Base-by-base conservation (phyloP, 2,329 filamentous ascomycete species). In the Plectosphaerella plurivora region DNA sequence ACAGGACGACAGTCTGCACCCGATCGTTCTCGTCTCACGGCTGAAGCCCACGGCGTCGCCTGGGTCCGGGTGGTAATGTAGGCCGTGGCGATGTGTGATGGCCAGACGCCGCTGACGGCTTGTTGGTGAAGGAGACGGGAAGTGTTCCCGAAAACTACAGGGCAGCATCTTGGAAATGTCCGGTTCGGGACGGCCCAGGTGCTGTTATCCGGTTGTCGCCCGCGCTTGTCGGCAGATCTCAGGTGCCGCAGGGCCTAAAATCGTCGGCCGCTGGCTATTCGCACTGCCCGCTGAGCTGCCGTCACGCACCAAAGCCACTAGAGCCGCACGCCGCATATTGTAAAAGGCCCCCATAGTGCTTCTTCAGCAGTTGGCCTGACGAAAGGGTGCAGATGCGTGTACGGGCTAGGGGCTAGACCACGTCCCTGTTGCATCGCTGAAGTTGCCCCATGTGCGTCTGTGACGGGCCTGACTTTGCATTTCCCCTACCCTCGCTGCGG, bases 221-320 rank as follows among this genome's bases (percentile, higher is more conserved):
- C n/a, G 41, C 41, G 41, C n/a, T 44, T 44, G 41, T 44, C 41
- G 41, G 41, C 41, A 44, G 41, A 44, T 44, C 41, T 44, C 41
- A 44, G 16, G n/a, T 20, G 18, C 41, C 18, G 10, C 41, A 44
- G 16, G 41, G n/a, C 15, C 11, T 7, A 44, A 20, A 8, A 44
- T 16, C 18, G n/a, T 44, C 37, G 6, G 10, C n/a, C n/a, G n/a
- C 11, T 20, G 28, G 41, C 15, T 20, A 44, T 44, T 44, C 41
- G 41, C 41, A 44, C 41, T 44, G 41, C 41, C 41, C 16, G 41
- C n/a, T 44, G 41, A 18, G 16, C 41, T 33, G 18, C 41, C 18
- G 18, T 44, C 41, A 18, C 16, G 10, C 41, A 44, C n/a, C 11
- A 39, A 8, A 18, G 5, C 18, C 41, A 44, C 41, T 20, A 44